These are phyloP conservation scores for Dissophora globulifera DNA, from an alignment of 192 early-diverging fungal genomes.

Conservation along the genomic window DNA sequence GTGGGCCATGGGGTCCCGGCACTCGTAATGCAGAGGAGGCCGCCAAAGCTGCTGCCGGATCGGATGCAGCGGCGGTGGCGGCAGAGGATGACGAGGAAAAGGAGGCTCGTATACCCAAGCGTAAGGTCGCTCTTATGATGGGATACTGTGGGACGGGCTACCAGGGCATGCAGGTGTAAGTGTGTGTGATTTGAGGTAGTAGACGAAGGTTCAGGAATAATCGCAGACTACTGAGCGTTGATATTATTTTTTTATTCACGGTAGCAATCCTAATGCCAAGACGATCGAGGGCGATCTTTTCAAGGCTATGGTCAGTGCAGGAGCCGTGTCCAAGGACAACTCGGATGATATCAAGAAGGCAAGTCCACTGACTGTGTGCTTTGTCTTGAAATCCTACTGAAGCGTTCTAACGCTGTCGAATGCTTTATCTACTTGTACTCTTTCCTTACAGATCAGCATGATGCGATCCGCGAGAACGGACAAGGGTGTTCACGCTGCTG, in stretches of 20 bases:
- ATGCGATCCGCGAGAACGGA: slow-evolving; percentile 95
- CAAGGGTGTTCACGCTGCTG: slow-evolving; percentile 98
- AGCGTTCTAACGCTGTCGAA: no score
- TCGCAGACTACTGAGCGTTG: no score
- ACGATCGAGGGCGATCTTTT: slow-evolving; percentile 94
- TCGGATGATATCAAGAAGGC: slow-evolving; percentile 81
- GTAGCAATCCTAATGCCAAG: slow-evolving; percentile 78
- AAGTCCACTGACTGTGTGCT: no score
- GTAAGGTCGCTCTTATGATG: slow-evolving; percentile 89
- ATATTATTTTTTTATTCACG: no score
- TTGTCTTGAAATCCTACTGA: no score
- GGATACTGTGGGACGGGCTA: slow-evolving; percentile 96
- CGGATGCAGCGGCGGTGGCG: no score
- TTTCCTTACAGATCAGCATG: slow-evolving; percentile 71
- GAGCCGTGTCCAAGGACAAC: slow-evolving; percentile 89
- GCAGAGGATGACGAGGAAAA: slow-evolving; percentile 47
- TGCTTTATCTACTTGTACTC: background rate
- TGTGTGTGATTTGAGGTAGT: background rate
- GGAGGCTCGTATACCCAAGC: slow-evolving; percentile 78
- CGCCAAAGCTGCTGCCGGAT: slow-evolving; percentile 28
- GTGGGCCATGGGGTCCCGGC: slow-evolving; percentile 19
- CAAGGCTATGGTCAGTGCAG: slow-evolving; percentile 82
- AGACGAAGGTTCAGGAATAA: no score
- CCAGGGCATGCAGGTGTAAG: slow-evolving; percentile 95
- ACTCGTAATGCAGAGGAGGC: slow-evolving; percentile 34